Evolutionary conservation across 1,284 basidiomycete genomes (phyloP).

Genomic region (Sanghuangporus weigelae): DNA sequence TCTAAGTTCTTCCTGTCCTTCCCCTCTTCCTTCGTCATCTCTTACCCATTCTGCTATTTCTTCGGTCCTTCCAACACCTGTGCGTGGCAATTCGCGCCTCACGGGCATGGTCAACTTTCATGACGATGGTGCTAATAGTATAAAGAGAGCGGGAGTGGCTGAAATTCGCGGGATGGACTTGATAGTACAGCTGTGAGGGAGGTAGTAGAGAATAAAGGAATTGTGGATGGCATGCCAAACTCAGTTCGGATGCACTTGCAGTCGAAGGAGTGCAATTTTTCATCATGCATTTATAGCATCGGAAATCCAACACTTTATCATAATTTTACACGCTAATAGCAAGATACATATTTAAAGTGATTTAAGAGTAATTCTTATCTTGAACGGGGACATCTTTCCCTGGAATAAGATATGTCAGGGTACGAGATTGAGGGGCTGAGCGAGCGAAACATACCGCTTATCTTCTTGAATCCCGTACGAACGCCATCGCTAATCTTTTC

Average conservation of each 20-base stretch:
- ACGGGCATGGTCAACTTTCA: background rate
- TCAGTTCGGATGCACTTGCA: too few species aligned
- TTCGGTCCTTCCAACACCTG: background rate
- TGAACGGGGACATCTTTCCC: constrained; percentile 20
- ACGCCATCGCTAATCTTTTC: constrained; percentile 23
- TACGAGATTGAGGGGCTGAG: background rate
- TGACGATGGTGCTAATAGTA: too few species aligned
- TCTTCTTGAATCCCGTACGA: constrained; percentile 19
- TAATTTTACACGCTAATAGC: background rate
- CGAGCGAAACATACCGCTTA: constrained; percentile 11
- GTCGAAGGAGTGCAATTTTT: background rate
- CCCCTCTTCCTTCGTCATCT: background rate
- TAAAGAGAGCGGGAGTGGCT: too few species aligned
- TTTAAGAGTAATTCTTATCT: constrained; percentile 17
- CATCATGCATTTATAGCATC: background rate
- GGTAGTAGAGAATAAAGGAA: too few species aligned
- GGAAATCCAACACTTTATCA: background rate
- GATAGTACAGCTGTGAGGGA: too few species aligned
- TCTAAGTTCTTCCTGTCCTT: background rate
- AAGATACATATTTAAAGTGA: background rate
- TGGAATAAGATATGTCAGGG: background rate
- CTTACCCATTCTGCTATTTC: background rate
- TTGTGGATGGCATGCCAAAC: too few species aligned
- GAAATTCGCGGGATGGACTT: too few species aligned
- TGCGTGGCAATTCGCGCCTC: background rate